A percentile compares a stretch with the other conserved stretches of the same genome.
Conservation (phyloP, 1,284 basidiomycete genomes). For the Microbotryum intermedium region DNA sequence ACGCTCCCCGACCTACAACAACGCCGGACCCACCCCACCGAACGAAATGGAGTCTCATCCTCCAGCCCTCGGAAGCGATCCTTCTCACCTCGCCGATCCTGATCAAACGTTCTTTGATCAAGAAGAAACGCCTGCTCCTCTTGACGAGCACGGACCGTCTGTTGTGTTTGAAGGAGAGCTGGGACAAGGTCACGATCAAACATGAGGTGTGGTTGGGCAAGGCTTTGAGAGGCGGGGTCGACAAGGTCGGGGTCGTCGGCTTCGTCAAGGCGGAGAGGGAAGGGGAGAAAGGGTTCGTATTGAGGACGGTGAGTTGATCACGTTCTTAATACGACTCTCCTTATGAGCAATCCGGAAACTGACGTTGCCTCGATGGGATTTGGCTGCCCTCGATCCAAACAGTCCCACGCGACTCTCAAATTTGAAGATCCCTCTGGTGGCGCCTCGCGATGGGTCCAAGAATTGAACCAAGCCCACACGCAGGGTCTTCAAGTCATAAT, state of each 20-base stretch:
- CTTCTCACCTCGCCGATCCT: conserved; percentile 39
- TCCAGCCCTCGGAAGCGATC: conserved; percentile 41
- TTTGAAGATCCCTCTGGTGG: conserved; percentile 25
- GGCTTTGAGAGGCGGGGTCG: conserved; percentile 7
- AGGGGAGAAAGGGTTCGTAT: conserved; percentile 8
- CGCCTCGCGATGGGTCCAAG: conserved; percentile 22
- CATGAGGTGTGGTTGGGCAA: conserved; percentile 42
- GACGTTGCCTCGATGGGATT: neutral
- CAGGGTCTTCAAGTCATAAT: neutral
- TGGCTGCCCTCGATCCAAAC: neutral
- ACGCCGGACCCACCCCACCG: conserved; percentile 1
- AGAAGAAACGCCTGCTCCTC: conserved; percentile 44
- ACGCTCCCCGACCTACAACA: neutral
- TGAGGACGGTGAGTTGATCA: conserved; percentile 20
- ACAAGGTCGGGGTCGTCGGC: conserved; percentile 6
- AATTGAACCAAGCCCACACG: conserved; percentile 19
- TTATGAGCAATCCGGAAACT: no score
- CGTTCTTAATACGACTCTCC: no score
- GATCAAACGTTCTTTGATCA: conserved; percentile 36
- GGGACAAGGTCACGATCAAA: conserved; percentile 41
- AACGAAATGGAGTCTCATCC: conserved; percentile 9
- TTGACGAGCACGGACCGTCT: conserved; percentile 48
- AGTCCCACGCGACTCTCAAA: conserved; percentile 25
- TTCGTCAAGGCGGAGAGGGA: conserved; percentile 20
- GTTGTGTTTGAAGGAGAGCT: conserved; percentile 46